Evolutionary conservation across 2,329 filamentous ascomycete genomes (phyloP).

Genomic region (Escovopsis sp.): DNA sequence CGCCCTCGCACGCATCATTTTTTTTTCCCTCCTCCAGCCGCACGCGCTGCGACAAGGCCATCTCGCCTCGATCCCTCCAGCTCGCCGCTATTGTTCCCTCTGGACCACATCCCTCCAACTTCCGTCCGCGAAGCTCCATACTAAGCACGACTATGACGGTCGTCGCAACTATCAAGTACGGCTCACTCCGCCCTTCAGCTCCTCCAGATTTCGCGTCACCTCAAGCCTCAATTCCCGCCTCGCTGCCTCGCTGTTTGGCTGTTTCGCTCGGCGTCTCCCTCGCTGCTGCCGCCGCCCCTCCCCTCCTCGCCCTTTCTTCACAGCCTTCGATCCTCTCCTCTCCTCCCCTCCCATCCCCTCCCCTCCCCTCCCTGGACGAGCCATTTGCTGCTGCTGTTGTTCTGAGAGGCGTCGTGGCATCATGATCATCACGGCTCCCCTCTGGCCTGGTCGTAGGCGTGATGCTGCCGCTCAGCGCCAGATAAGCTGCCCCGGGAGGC

Average conservation of each 20-base stretch:
- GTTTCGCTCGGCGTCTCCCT: slow-evolving; percentile 1
- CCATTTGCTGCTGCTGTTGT: neutral
- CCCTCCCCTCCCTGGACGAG: neutral
- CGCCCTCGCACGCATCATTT: slow-evolving; percentile 3
- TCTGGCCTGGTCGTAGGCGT: no score
- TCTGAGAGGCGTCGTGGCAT: no score
- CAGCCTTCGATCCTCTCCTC: no score
- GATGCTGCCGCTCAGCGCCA: neutral
- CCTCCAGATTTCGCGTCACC: slow-evolving; percentile 4
- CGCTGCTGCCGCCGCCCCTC: neutral
- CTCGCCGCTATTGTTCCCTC: neutral
- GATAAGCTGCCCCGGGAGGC: slow-evolving; percentile 1
- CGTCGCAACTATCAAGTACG: slow-evolving; percentile 51
- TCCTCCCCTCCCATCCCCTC: no score
- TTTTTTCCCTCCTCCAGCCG: slow-evolving; percentile 4
- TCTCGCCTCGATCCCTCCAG: slow-evolving; percentile 2
- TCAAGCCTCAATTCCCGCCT: slow-evolving; percentile 1
- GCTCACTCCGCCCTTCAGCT: slow-evolving; percentile 10
- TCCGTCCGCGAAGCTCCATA: slow-evolving; percentile 22
- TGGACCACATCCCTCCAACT: slow-evolving; percentile 12
- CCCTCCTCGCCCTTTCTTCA: no score
- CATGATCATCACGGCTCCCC: no score
- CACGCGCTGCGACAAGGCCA: slow-evolving; percentile 12
- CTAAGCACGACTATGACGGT: slow-evolving; percentile 35
- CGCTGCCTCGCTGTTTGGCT: neutral